These are phyloP conservation scores for Saccharomycopsis capsularis DNA, from an alignment of 805 yeast species.

Conservation along the genomic window DNA sequence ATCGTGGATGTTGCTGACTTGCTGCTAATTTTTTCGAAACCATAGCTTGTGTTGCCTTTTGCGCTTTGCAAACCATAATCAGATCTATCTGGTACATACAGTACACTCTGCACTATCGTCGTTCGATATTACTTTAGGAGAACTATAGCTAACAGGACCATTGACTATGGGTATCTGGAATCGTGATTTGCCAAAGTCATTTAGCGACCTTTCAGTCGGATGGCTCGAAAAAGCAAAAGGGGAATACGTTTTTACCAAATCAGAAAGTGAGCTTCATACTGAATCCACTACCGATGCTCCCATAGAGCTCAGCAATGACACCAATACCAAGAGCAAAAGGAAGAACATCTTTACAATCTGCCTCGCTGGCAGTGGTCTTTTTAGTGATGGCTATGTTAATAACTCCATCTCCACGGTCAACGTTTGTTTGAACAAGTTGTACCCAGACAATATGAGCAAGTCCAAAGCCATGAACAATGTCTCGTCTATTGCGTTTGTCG, in stretches of 20 bases:
- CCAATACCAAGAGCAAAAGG: constrained; percentile 21
- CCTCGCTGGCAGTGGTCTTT: constrained; percentile 87
- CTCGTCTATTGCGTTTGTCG: constrained; percentile 83
- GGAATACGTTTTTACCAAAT: constrained; percentile 38
- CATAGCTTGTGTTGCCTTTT: too few species aligned
- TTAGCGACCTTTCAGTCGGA: constrained; percentile 32
- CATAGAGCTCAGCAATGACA: constrained; percentile 12
- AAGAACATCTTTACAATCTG: constrained; percentile 55
- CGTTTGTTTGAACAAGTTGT: constrained; percentile 61
- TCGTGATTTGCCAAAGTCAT: constrained; percentile 46
- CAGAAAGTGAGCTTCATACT: constrained; percentile 24
- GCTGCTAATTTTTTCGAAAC: too few species aligned
- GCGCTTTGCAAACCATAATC: too few species aligned
- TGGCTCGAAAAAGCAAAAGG: constrained; percentile 36
- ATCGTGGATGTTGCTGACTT: too few species aligned
- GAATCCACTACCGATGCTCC: constrained; percentile 22
- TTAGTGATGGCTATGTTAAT: constrained; percentile 90
- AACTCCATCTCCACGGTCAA: constrained; percentile 75
- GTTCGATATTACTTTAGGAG: too few species aligned
- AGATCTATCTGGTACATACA: too few species aligned
- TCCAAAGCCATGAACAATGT: constrained; percentile 75
- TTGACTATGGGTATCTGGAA: constrained; percentile 25
- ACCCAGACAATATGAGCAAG: constrained; percentile 52
- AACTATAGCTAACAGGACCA: too few species aligned
- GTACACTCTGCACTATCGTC: too few species aligned